Base-by-base conservation (phyloP, 2,329 filamentous ascomycete genomes). In the Aureobasidium sp. region DNA sequence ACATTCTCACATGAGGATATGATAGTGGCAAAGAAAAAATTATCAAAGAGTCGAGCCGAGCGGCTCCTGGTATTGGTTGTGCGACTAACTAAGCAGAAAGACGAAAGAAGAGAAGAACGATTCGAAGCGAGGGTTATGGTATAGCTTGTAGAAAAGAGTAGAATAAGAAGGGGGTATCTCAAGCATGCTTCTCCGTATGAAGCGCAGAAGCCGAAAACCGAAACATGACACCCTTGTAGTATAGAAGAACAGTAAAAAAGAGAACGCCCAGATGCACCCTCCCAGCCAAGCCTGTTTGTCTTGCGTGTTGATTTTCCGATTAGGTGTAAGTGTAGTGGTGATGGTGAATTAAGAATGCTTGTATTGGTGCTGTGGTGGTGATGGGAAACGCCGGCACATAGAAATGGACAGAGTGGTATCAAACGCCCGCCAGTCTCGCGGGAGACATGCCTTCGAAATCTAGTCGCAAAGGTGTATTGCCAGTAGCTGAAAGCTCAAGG, bases 341-440 rank as follows among this genome's bases (percentile, higher is more conserved):
- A 20, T 52, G 48, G 34, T 53, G 50, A 15, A 44, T 42, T 56
- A 56, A 56, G 26, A 34, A 46, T 44, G 32, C 12, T 37, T 29
- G 52, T 44, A 41, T 29, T 20, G 32, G 17, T 58, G 41, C 13
- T 34, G 29, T 37, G 41, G 12, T 58, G 55, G 46, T 50, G 8
- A 15, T 15, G 26, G 26, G 4, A 27, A 46, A 47, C 23, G 36
- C 34, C 32, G 32, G 20, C n/a, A 15, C 8, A 36, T 17, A 23
- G 23, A 46, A 57, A 48, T 37, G 47, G 17, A 23, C 23, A 47
- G 23, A 48, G 55, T 58, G 55, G 55, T 58, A 48, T 58, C 55
- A 48, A 58, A 47, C 55, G 55, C 42, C 41, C 55, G 42, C 55
- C 55, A 48, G 55, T 58, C 55, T 58, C 55, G 55, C 10, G 55